These are phyloP conservation scores for Paramecium biaurelia DNA, from an alignment of 73 alveolate genomes.

Conservation along the genomic window DNA sequence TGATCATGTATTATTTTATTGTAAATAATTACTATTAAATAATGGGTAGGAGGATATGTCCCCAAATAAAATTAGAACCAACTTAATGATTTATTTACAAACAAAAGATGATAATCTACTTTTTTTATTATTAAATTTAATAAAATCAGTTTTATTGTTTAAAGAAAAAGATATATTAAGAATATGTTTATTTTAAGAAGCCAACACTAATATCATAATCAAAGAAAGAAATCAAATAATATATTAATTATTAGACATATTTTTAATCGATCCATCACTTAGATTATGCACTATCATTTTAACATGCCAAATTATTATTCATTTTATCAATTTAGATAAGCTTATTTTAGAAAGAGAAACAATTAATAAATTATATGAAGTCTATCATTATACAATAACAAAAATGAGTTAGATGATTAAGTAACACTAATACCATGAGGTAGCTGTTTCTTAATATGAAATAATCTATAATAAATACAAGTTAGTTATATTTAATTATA, in stretches of 20 bases:
- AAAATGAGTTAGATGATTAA: constrained; percentile 13
- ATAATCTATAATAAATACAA: background rate
- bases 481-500: background rate
- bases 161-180: constrained; percentile 7
- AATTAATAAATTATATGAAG: background rate
- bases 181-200: background rate
- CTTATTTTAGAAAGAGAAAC: background rate
- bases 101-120: constrained; percentile 15
- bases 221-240: constrained; percentile 8
- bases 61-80: background rate
- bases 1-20: background rate
- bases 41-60: background rate
- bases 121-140: background rate
- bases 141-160: background rate
- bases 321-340: background rate
- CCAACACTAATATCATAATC: background rate
- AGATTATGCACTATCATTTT: constrained; percentile 38
- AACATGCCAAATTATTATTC: background rate
- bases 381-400: background rate
- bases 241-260: background rate
- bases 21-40: background rate
- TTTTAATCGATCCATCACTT: constrained; percentile 34
- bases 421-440: background rate
- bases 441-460: background rate
- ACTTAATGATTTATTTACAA: background rate